These are phyloP conservation scores for Nidularia pulvinata DNA, from an alignment of 768 basidiomycete genomes.

Conservation along the genomic window DNA sequence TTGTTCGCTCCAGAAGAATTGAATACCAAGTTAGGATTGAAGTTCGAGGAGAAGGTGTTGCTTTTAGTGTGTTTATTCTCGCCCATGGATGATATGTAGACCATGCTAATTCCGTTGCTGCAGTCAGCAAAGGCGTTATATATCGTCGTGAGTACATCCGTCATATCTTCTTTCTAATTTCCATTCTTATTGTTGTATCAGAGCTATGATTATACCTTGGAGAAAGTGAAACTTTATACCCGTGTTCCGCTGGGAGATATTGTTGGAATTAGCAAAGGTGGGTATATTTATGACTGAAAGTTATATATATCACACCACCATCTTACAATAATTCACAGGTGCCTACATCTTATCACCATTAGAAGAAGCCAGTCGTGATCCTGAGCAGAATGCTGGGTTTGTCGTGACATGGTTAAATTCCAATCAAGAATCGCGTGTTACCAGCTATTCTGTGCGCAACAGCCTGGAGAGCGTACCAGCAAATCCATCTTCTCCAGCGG, in stretches of 20 bases:
- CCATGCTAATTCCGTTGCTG: background rate
- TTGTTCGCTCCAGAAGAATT: slow-evolving; percentile 82
- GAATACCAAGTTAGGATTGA: slow-evolving; percentile 69
- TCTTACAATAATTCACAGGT: slow-evolving; percentile 41
- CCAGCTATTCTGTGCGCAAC: slow-evolving; percentile 88
- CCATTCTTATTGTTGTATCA: slow-evolving; percentile 18
- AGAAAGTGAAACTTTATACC: slow-evolving; percentile 89
- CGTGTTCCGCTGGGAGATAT: slow-evolving; percentile 88
- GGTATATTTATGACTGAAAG: slow-evolving; percentile 1
- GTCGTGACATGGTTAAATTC: slow-evolving; percentile 75
- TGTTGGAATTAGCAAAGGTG: slow-evolving; percentile 76
- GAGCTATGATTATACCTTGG: slow-evolving; percentile 94
- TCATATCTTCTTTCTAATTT: background rate
- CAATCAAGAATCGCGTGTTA: slow-evolving; percentile 72
- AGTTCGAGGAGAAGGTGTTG: slow-evolving; percentile 94
- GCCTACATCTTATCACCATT: slow-evolving; percentile 94
- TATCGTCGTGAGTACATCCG: slow-evolving; percentile 59
- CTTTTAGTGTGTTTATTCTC: slow-evolving; percentile 61
- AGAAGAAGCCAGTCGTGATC: slow-evolving; percentile 90
- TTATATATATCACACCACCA: background rate
- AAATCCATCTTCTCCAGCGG: slow-evolving; percentile 10
- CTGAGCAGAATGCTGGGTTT: slow-evolving; percentile 88
- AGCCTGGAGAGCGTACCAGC: slow-evolving; percentile 29
- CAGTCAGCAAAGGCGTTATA: slow-evolving; percentile 62
- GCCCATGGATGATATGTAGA: background rate